Base-by-base conservation (phyloP, 805 yeast species). In the Starmerella stigmatis region DNA sequence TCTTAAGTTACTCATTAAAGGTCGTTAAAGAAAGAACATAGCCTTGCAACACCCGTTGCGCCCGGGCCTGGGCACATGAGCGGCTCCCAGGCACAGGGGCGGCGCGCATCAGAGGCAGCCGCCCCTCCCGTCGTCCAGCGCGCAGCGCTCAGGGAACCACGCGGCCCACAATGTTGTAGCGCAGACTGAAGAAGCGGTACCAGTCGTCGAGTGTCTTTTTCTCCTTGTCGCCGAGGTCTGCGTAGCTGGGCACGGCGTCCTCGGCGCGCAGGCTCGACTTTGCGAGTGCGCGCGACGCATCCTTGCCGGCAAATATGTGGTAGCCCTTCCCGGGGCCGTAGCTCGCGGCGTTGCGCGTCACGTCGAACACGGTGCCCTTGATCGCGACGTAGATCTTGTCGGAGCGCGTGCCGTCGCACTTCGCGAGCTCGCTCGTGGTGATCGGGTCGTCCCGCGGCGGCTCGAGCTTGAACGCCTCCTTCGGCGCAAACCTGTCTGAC, bases 271-370 rank as follows among this genome's bases (percentile, higher is more conserved):
- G 60, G 16, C 79, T 72, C 43, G 84, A 78, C 56, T 78, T 74
- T 2, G 83, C 95, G 43, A 85, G 65, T 2, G 89, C 81, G 47
- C 92, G 66, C 27, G 84, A 75, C 19, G 84, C 83, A 54, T 85
- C 95, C 51, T 73, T 75, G 5, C 89, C 95, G 9, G 78, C 83
- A 33, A 85, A 69, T 6, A 70, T 75, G 56, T 76, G 78, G 62
- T 85, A 86, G 19, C 79, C 77, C 48, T 76, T 74, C 0, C 86
- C 88, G 3, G 80, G 79, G 0, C 94, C 95, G 59, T 85, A 85
- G 31, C 78, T 79, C 13, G 72, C 74, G 11, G 60, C 54, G 57
- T 84, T 85, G 37, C 66, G 59, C 0, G 83, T 72, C 9, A 86
- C 95, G 57, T 85, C 95, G 60, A 83, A 86, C 10, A 86, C 75